Evolutionary conservation across 2,329 filamentous ascomycete species (phyloP).

Genomic region (Venturiaceae sp.): DNA sequence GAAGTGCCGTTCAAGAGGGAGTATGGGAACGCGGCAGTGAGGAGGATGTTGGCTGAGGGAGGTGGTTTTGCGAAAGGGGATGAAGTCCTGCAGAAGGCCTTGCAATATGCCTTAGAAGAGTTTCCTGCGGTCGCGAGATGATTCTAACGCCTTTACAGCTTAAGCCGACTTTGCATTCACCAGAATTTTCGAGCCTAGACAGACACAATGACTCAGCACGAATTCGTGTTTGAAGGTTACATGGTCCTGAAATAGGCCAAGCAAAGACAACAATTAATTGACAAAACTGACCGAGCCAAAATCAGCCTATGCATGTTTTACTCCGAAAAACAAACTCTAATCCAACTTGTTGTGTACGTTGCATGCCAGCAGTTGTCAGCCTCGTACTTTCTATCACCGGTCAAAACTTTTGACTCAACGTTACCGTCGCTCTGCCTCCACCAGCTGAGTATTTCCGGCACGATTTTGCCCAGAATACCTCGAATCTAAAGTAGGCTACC

Average conservation of each 20-base stretch:
- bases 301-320: no score
- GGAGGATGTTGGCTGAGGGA: not conserved
- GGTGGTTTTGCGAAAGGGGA: not conserved
- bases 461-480: not conserved
- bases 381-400: not conserved
- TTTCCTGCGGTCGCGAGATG: not conserved
- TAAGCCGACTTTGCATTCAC: not conserved
- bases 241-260: no score
- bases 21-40: not conserved
- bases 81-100: not conserved
- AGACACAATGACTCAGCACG: no score
- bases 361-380: not conserved
- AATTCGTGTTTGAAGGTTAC: no score
- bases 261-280: no score
- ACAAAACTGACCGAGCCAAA: no score
- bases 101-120: not conserved
- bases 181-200: no score
- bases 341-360: no score
- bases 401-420: not conserved
- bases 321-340: no score
- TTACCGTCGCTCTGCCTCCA: not conserved
- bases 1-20: slow-evolving; percentile 1
- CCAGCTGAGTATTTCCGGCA: not conserved
- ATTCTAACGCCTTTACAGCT: not conserved
- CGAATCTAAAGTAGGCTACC: not conserved